Conservation (phyloP, 371 early-diverging fungal genomes). For the Aphelidium insulamus region DNA sequence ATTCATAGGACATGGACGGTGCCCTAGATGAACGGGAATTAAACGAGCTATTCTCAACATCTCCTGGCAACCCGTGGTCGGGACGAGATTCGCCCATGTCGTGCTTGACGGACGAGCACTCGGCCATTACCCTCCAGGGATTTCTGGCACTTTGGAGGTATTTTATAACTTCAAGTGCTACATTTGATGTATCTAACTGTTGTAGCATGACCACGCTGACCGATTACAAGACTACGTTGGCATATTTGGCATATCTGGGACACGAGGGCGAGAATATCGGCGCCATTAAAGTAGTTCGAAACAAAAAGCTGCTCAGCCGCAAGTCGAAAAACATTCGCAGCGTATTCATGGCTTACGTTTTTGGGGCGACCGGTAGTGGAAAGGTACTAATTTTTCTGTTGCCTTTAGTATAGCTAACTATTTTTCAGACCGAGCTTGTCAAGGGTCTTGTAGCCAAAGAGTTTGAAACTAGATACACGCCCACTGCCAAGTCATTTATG, state of each 20-base stretch:
- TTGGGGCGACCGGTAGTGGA: conserved; percentile 80
- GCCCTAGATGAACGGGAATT: conserved; percentile 66
- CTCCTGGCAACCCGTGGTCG: conserved; percentile 78
- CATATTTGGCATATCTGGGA: conserved; percentile 86
- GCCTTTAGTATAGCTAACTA: neutral
- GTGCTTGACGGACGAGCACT: conserved; percentile 64
- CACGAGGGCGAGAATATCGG: conserved; percentile 54
- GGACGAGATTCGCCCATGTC: conserved; percentile 69
- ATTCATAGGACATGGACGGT: conserved; percentile 68
- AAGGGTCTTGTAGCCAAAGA: conserved; percentile 60
- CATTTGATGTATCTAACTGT: neutral
- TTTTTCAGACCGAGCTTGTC: conserved; percentile 47
- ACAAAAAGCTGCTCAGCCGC: conserved; percentile 33
- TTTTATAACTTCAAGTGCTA: neutral
- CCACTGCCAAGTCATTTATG: conserved; percentile 47
- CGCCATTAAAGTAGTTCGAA: conserved; percentile 29
- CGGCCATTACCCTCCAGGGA: conserved; percentile 78
- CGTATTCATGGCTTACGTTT: conserved; percentile 76
- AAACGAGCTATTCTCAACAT: conserved; percentile 56
- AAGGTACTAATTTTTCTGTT: conserved; percentile 29
- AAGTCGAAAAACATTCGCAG: conserved; percentile 60
- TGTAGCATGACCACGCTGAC: conserved; percentile 77
- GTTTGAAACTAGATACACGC: conserved; percentile 41
- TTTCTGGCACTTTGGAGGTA: conserved; percentile 93
- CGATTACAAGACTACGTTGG: conserved; percentile 62